These are phyloP conservation scores for Colletotrichum lupini DNA, from an alignment of 2,329 filamentous ascomycete genomes.

Conservation along the genomic window DNA sequence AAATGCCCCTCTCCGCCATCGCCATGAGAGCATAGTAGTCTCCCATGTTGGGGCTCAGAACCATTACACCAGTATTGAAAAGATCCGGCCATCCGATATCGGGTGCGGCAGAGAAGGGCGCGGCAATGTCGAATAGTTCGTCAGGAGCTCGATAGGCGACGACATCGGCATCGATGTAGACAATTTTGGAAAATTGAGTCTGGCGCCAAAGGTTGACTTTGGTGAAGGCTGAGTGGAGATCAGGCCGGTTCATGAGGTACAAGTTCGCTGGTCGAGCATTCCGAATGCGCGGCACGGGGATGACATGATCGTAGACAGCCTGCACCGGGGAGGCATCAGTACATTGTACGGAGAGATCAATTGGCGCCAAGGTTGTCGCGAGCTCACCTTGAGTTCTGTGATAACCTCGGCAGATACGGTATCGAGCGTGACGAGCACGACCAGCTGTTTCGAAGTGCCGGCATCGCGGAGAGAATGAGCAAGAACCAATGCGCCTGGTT, in stretches of 20 bases:
- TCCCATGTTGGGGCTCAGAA: constrained; percentile 84
- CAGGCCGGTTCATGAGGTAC: constrained; percentile 89
- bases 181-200: constrained; percentile 88
- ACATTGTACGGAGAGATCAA: background rate
- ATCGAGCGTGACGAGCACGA: constrained; percentile 84
- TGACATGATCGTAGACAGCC: constrained; percentile 88
- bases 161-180: constrained; percentile 95
- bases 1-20: constrained; percentile 87
- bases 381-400: constrained; percentile 77
- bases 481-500: constrained; percentile 87
- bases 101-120: constrained; percentile 78
- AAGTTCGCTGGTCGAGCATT: constrained; percentile 85
- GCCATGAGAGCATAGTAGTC: constrained; percentile 88
- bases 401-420: constrained; percentile 80
- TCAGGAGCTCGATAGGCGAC: constrained; percentile 92
- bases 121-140: constrained; percentile 81
- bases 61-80: constrained; percentile 99
- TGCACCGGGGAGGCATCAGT: constrained; percentile 47
- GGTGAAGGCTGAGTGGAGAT: constrained; percentile 93
- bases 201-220: constrained; percentile 96
- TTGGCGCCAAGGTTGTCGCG: background rate
- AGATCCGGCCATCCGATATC: constrained; percentile 98
- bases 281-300: constrained; percentile 83
- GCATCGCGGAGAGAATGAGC: constrained; percentile 95
- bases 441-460: constrained; percentile 86